A percentile compares a stretch with the other conserved stretches of the same genome.
Conservation (phyloP, 371 early-diverging fungal genomes). For the Actinomortierella ambigua region DNA sequence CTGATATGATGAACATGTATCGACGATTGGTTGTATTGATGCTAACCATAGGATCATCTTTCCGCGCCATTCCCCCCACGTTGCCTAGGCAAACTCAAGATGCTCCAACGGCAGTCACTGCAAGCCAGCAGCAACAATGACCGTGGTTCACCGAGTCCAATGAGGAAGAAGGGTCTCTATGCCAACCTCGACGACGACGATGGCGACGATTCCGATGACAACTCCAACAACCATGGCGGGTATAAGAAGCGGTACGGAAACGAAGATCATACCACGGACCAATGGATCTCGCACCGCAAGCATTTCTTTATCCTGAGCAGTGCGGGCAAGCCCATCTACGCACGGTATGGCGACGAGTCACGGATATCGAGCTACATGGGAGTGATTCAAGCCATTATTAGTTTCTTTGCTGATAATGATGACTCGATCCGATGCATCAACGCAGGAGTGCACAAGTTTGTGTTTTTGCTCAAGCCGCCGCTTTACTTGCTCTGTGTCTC, state of each 20-base stretch:
- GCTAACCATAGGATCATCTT: too few species aligned
- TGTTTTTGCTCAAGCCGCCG: constrained; percentile 82
- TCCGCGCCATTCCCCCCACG: too few species aligned
- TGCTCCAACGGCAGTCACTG: constrained; percentile 17
- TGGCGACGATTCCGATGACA: constrained; percentile 41
- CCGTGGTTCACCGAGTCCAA: constrained; percentile 15
- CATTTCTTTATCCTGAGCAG: constrained; percentile 85
- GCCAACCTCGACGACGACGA: constrained; percentile 15
- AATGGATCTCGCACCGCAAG: constrained; percentile 71
- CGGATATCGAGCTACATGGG: constrained; percentile 90
- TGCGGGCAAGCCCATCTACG: constrained; percentile 90
- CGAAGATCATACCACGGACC: constrained; percentile 42
- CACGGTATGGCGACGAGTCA: constrained; percentile 89
- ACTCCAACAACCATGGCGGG: constrained; percentile 42
- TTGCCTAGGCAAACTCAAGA: constrained; percentile 29
- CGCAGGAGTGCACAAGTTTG: constrained; percentile 80
- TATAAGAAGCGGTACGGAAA: constrained; percentile 34
- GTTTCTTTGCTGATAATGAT: constrained; percentile 82
- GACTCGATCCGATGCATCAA: constrained; percentile 81
- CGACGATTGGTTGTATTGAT: too few species aligned
- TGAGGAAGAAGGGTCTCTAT: constrained; percentile 1
- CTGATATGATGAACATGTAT: too few species aligned
- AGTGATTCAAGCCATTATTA: constrained; percentile 89
- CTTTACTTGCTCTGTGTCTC: constrained; percentile 87
- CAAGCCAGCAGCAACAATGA: constrained; percentile 3